Conservation (phyloP, 371 early-diverging fungal species). For the Syncephalastrum racemosum region DNA sequence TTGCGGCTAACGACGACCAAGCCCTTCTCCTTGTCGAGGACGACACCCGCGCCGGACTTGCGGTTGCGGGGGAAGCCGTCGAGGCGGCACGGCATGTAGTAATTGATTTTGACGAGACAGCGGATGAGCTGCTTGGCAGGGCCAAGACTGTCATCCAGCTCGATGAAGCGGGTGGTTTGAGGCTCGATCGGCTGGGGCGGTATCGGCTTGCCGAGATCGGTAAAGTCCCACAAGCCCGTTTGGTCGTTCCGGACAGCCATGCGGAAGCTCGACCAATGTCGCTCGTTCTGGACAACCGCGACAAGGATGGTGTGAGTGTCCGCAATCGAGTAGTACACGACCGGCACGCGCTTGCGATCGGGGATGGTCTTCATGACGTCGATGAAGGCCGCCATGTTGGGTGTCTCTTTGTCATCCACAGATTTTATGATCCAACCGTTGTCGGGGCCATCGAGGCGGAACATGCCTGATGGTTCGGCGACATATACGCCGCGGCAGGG, state of each 20-base stretch:
- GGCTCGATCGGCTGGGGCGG: slow-evolving; percentile 42
- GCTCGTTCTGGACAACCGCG: slow-evolving; percentile 72
- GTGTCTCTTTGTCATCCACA: slow-evolving; percentile 73
- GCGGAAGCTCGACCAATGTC: slow-evolving; percentile 81
- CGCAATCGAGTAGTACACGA: slow-evolving; percentile 81
- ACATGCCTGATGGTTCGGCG: slow-evolving; percentile 62
- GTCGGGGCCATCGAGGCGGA: slow-evolving; percentile 76
- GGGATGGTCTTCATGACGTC: slow-evolving; percentile 74
- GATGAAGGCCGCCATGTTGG: slow-evolving; percentile 74
- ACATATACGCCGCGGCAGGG: slow-evolving; percentile 89
- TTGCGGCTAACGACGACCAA: slow-evolving; percentile 71
- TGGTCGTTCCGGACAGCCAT: slow-evolving; percentile 75
- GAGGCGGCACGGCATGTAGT: slow-evolving; percentile 65
- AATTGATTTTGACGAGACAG: slow-evolving; percentile 65
- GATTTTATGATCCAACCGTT: slow-evolving; percentile 79
- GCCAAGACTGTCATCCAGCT: slow-evolving; percentile 56
- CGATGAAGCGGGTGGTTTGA: slow-evolving; percentile 54
- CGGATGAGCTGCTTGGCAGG: slow-evolving; percentile 62
- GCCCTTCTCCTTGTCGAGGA: slow-evolving; percentile 72
- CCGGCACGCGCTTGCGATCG: slow-evolving; percentile 74
- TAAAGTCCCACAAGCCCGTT: slow-evolving; percentile 81
- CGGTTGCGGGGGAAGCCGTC: slow-evolving; percentile 69
- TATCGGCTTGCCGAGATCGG: slow-evolving; percentile 48
- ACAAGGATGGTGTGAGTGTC: slow-evolving; percentile 74
- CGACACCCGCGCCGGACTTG: slow-evolving; percentile 71